Percentiles rank a stretch among this genome's conserved stretches.
Conservation (phyloP, 2,329 filamentous ascomycete genomes). For the Calonectria henricotiae region DNA sequence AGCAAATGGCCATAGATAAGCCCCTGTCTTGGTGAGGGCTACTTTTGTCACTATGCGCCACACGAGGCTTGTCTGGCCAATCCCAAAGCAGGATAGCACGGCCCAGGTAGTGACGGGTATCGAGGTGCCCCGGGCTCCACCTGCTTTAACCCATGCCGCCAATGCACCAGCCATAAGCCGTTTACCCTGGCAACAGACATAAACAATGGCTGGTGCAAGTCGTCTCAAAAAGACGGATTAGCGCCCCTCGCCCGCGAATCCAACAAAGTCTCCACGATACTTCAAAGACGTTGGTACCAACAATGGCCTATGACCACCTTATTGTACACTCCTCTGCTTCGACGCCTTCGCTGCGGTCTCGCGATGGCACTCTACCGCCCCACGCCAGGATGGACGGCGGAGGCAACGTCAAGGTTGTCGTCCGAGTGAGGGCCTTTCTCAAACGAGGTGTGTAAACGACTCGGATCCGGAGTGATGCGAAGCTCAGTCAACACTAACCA, state of each 20-base stretch:
- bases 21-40: neutral
- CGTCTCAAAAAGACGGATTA: constrained; percentile 52
- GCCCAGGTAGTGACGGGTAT: constrained; percentile 30
- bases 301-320: constrained; percentile 61
- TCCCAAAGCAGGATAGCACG: constrained; percentile 8
- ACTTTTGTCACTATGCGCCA: constrained; percentile 33
- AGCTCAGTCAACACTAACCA: neutral
- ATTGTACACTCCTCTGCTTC: constrained; percentile 79
- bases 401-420: constrained; percentile 87
- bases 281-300: constrained; percentile 58
- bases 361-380: constrained; percentile 76
- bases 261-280: constrained; percentile 60
- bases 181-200: constrained; percentile 58
- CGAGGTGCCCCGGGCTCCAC: constrained; percentile 35
- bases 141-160: constrained; percentile 35
- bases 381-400: constrained; percentile 73
- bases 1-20: neutral
- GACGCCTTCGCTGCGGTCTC: constrained; percentile 83
- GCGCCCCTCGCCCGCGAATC: constrained; percentile 60
- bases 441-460: constrained; percentile 75
- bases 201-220: constrained; percentile 54
- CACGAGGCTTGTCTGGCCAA: constrained; percentile 6
- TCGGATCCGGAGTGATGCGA: too few species aligned
- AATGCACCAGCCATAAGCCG: constrained; percentile 31
- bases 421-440: constrained; percentile 85